phyloP scores from a whole-genome alignment of 2,329 filamentous ascomycete genomes.

The Dothidotthia symphoricarpi region DNA sequence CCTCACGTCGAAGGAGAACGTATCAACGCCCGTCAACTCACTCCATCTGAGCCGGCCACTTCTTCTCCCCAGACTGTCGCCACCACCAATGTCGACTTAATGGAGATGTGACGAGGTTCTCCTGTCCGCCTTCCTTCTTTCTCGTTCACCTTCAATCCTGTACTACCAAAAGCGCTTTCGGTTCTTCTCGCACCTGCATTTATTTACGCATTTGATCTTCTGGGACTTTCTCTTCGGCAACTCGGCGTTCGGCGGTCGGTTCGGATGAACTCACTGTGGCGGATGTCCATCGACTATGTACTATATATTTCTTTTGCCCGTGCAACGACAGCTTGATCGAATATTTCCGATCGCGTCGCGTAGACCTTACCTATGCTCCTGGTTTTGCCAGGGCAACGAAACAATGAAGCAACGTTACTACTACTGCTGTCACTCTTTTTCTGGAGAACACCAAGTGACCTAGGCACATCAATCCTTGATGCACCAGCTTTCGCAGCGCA shows the following conservation, averaged over 20 bases:
- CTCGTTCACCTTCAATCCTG: constrained; percentile 17
- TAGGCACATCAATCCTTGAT: no score
- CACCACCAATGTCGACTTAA: constrained; percentile 29
- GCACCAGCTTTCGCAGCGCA: no score
- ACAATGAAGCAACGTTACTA: constrained; percentile 21
- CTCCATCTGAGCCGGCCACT: constrained; percentile 29
- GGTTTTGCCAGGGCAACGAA: constrained; percentile 23
- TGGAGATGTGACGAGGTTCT: constrained; percentile 35
- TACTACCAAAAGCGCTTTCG: constrained; percentile 24
- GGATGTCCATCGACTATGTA: constrained; percentile 29
- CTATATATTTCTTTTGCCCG: constrained; percentile 32
- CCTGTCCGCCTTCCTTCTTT: constrained; percentile 10
- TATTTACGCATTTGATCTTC: constrained; percentile 23
- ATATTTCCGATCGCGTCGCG: constrained; percentile 33
- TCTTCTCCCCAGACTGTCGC: constrained; percentile 23
- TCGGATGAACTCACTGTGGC: constrained; percentile 29
- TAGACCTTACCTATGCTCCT: constrained; percentile 23
- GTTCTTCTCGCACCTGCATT: constrained; percentile 21
- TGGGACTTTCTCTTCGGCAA: constrained; percentile 27
- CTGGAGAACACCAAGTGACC: neutral
- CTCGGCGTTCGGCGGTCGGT: constrained; percentile 37
- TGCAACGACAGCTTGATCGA: constrained; percentile 39
- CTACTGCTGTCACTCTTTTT: neutral
- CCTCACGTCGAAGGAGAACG: constrained; percentile 40
- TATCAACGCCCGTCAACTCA: constrained; percentile 39